Percentiles rank a stretch among this genome's conserved stretches.
phyloP scores from a whole-genome alignment of 83 land plant species.

The Thuja plicata region DNA sequence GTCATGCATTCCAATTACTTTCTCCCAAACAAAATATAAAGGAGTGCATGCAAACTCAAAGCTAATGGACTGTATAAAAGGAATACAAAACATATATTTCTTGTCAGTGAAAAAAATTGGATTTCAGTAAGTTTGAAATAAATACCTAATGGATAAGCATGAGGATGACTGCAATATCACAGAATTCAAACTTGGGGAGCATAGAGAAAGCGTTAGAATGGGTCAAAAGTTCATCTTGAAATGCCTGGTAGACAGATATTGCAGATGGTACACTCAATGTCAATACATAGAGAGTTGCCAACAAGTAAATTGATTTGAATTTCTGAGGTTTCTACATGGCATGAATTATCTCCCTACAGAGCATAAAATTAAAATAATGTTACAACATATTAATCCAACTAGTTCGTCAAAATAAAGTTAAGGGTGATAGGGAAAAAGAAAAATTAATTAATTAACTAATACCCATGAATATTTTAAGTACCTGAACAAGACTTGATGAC shows the following conservation, averaged over 20 bases:
- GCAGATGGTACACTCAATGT: slow-evolving; percentile 56
- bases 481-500: not conserved
- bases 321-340: slow-evolving; percentile 83
- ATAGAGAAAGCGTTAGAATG: slow-evolving; percentile 54
- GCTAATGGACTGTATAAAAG: slow-evolving; percentile 55
- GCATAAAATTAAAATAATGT: not conserved
- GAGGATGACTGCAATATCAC: slow-evolving; percentile 34
- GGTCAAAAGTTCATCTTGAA: slow-evolving; percentile 43
- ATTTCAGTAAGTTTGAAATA: not conserved
- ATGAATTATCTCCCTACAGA: slow-evolving; percentile 72
- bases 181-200: slow-evolving; percentile 30
- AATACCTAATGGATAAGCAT: slow-evolving; percentile 55
- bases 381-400: not conserved
- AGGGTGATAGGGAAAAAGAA: not conserved
- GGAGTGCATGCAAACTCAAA: slow-evolving; percentile 88
- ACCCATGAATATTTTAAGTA: not conserved
- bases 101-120: not conserved
- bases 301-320: slow-evolving; percentile 63
- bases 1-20: slow-evolving; percentile 60
- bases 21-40: slow-evolving; percentile 83
- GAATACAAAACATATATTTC: not conserved
- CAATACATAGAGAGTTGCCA: slow-evolving; percentile 63
- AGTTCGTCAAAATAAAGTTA: not conserved
- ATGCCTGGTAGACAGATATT: slow-evolving; percentile 51
- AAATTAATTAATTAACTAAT: not conserved